These are phyloP conservation scores for Aureobasidium sp. DNA, from an alignment of 2,329 filamentous ascomycete genomes.

Conservation along the genomic window DNA sequence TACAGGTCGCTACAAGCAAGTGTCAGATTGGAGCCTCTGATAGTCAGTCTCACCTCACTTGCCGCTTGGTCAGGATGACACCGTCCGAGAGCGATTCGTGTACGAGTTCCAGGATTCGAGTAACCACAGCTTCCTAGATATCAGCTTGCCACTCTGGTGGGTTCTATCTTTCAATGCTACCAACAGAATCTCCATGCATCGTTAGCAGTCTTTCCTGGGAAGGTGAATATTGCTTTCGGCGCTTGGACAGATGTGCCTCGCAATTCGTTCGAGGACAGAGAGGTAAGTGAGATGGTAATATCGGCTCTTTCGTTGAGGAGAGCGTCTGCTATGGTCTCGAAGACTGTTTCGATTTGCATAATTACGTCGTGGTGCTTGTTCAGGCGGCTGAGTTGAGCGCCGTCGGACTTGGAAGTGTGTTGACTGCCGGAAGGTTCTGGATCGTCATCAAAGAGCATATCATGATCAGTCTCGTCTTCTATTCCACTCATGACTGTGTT, in stretches of 20 bases:
- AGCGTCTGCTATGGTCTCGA: slow-evolving; percentile 43
- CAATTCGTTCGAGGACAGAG: background rate
- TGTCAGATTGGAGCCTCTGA: background rate
- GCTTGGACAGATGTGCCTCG: background rate
- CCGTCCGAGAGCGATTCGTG: slow-evolving; percentile 42
- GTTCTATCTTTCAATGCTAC: background rate
- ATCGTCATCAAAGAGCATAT: background rate
- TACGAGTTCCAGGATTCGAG: slow-evolving; percentile 49
- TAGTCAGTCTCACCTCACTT: slow-evolving; percentile 4
- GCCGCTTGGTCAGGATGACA: slow-evolving; percentile 49
- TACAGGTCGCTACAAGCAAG: slow-evolving; percentile 60
- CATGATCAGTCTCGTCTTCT: background rate
- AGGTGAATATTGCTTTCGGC: slow-evolving; percentile 22
- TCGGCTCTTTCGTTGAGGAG: slow-evolving; percentile 36
- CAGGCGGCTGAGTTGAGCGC: background rate
- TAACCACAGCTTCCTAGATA: slow-evolving; percentile 38
- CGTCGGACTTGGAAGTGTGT: background rate
- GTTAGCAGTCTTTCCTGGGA: slow-evolving; percentile 45
- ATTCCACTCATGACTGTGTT: background rate
- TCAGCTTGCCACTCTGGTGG: background rate
- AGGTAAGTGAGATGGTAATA: slow-evolving; percentile 40
- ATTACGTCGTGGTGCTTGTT: slow-evolving; percentile 29
- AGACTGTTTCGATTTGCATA: slow-evolving; percentile 46
- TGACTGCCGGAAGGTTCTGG: background rate
- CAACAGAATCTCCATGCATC: slow-evolving; percentile 52